phyloP scores from a whole-genome alignment of 345 rosid genomes.

The Noccaea bulbosa region DNA sequence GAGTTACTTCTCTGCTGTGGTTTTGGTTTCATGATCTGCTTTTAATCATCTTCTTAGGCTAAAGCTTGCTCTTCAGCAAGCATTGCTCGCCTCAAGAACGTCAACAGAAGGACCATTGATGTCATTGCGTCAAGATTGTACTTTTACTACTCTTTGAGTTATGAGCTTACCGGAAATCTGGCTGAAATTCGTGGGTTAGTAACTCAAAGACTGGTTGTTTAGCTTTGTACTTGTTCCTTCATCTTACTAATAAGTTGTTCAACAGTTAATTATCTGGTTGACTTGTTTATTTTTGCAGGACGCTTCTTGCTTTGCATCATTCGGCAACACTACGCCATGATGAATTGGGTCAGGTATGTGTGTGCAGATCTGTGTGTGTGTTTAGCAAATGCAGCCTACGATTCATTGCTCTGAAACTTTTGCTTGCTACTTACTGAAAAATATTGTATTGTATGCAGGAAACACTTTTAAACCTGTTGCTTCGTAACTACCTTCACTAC shows the following conservation, averaged over 20 bases:
- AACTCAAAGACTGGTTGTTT: constrained; percentile 12
- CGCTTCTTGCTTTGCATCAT: constrained; percentile 82
- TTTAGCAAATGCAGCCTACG: constrained; percentile 6
- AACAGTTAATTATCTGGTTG: not conserved
- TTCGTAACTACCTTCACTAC: constrained; percentile 86
- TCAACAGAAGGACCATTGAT: constrained; percentile 84
- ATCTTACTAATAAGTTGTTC: constrained; percentile 14
- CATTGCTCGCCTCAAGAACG: constrained; percentile 67
- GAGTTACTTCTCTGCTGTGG: not conserved
- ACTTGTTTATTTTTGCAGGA: constrained; percentile 48
- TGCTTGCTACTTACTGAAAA: not conserved
- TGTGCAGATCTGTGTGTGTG: constrained; percentile 34
- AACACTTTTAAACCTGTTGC: constrained; percentile 79
- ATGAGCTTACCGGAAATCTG: constrained; percentile 82
- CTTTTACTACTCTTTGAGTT: constrained; percentile 83
- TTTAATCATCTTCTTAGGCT: constrained; percentile 57
- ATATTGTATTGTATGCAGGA: constrained; percentile 59
- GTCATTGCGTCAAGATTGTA: constrained; percentile 81
- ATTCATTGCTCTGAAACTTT: constrained; percentile 32
- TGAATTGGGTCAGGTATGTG: constrained; percentile 84
- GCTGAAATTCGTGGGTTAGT: constrained; percentile 84
- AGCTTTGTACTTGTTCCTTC: constrained; percentile 13
- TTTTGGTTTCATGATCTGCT: not conserved
- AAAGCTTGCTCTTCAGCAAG: constrained; percentile 88
- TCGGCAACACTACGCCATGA: constrained; percentile 86